These are phyloP conservation scores for Dalbergia oliveri DNA, from an alignment of 306 rosid species.

Conservation along the genomic window DNA sequence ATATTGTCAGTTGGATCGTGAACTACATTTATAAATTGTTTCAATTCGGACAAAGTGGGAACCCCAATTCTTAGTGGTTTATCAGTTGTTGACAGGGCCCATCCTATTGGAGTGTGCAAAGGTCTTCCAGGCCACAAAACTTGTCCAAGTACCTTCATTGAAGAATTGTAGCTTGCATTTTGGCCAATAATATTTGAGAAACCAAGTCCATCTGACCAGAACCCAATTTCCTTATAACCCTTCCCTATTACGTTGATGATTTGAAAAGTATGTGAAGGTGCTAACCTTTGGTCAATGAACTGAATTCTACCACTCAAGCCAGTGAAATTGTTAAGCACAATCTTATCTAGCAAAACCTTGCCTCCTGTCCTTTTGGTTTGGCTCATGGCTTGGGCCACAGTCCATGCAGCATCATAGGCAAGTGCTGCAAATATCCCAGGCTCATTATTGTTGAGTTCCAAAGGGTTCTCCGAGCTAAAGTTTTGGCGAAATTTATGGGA, in stretches of 20 bases:
- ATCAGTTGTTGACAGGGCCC: conserved; percentile 37
- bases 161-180: conserved; percentile 9
- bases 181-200: conserved; percentile 41
- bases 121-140: conserved; percentile 62
- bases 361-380: conserved; percentile 18
- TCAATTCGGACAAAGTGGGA: conserved; percentile 44
- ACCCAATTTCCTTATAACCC: conserved; percentile 56
- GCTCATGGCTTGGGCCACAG: conserved; percentile 50
- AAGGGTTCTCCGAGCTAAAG: conserved; percentile 48
- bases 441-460: conserved; percentile 47
- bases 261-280: conserved; percentile 41
- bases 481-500: conserved; percentile 35
- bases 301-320: conserved; percentile 49
- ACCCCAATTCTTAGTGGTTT: conserved; percentile 49
- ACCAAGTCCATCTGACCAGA: conserved; percentile 56
- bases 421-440: conserved; percentile 57
- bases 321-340: conserved; percentile 43
- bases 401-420: conserved; percentile 62
- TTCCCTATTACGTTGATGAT: conserved; percentile 59
- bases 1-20: conserved; percentile 21
- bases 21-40: conserved; percentile 40
- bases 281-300: conserved; percentile 41
- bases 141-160: conserved; percentile 49
- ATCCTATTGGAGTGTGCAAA: conserved; percentile 51
- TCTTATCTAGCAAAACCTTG: conserved; percentile 37